Evolutionary conservation across 192 early-diverging fungal genomes (phyloP), one percentile per base, ranked within the genome.

Genomic region (Backusella liffmaniae): DNA sequence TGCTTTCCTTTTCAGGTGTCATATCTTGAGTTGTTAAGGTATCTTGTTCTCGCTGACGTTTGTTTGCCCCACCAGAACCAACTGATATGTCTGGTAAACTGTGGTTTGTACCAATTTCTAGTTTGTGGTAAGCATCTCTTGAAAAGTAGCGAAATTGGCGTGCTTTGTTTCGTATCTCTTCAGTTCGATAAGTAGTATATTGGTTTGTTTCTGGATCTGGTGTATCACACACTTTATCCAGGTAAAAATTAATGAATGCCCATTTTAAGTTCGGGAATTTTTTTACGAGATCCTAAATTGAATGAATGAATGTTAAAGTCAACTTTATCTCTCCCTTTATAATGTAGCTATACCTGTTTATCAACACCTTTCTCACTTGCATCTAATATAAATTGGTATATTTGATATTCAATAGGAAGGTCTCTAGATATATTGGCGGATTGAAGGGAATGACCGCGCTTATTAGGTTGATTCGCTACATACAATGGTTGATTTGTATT

Each of bases 361-460:
- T 26, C 35, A 67, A 36, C 32, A 21, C 66, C 66, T n/a, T 67
- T 67, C 18, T 36, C 66, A 35, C 36, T n/a, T 6, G 66, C 15
- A 7, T 36, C 18, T 16, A 1, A 18, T 32, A 67, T 32, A n/a
- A 32, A 67, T 32, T 67, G 66, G 29, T 67, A 67, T 67, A 67
- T 35, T 34, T 67, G 66, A 16, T 67, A 67, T n/a, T 67, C 66
- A 36, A 67, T 36, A n/a, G 66, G 66, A 35, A 67, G 66, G 16
- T 67, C 66, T 67, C 66, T 29, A 9, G 26, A 67, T 7, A n/a
- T 35, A 29, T 36, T 12, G 4, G 35, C 34, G 1, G n/a, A n/a
- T 5, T 35, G 66, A 36, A 35, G 29, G 32, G 16, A 0, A 8
- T 67, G 16, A 0, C 35, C 18, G 1, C 6, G 46, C 15, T 36